Evolutionary conservation across 306 rosid genomes (phyloP), one percentile per base, ranked within the genome.

Genomic region (Sesbania bispinosa): DNA sequence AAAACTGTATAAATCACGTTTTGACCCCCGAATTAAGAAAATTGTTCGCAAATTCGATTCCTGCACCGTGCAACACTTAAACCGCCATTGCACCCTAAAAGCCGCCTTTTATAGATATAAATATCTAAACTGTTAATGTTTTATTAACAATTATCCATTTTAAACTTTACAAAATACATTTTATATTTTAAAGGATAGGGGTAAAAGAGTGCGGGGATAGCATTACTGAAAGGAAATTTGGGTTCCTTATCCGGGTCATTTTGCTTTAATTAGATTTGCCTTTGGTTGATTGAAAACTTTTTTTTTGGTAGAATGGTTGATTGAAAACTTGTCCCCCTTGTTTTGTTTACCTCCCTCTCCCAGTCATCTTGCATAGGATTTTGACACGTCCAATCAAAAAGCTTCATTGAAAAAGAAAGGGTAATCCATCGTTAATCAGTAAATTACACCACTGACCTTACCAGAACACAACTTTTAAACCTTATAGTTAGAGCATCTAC

Each of bases 221-320:
- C 47, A 61, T 61, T 36, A 35, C 4, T 61, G 4, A 48, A 39
- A 21, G 35, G 52, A 23, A 21, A 62, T 39, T 39, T 36, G 42
- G 32, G 51, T 46, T 64, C 39, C 41, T 14, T 66, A 32, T 46
- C 71, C 16, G 15, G 35, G 18, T 14, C 46, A 13, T 65, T 65
- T 65, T 65, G 39, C 72, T 66, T 66, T 66, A 16, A 46, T 66
- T 29, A 30, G 72, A 66, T 66, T 29, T 30, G 7, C 58, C 71
- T 66, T 66, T 66, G 0, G 59, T 66, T 47, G 72, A 66, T 66
- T 66, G 72, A 45, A 45, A 27, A 65, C 71, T 65, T 65, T 65
- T n/a, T n/a, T n/a, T n/a, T n/a, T n/a, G n/a, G n/a, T n/a, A n/a
- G n/a, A n/a, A n/a, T n/a, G n/a, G n/a, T n/a, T n/a, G n/a, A n/a